Evolutionary conservation across 192 early-diverging fungal genomes (phyloP).

Genomic region (Coemansia sp.): DNA sequence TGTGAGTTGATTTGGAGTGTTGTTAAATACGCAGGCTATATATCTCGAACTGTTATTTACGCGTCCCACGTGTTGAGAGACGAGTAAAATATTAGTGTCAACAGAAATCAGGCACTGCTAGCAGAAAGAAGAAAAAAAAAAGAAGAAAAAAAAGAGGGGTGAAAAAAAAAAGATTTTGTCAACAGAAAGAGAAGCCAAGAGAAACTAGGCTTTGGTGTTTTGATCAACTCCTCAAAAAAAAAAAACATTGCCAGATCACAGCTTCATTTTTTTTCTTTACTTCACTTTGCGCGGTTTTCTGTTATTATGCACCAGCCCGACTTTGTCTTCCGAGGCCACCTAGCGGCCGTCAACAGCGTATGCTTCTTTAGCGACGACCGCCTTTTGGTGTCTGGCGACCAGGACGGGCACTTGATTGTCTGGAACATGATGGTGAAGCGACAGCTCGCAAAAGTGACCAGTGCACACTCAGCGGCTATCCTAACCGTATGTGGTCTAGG

Average conservation of each 20-base stretch:
- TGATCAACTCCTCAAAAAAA: background rate
- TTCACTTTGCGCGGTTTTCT: background rate
- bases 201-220: background rate
- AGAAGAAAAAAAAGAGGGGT: background rate
- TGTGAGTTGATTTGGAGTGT: conserved; percentile 5
- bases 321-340: conserved; percentile 55
- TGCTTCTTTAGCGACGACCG: conserved; percentile 48
- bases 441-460: conserved; percentile 16
- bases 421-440: conserved; percentile 58
- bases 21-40: background rate
- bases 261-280: background rate
- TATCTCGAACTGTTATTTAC: conserved; percentile 8
- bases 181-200: background rate
- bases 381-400: conserved; percentile 48
- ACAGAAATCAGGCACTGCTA: conserved; percentile 11
- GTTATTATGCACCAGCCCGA: conserved; percentile 38
- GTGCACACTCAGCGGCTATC: conserved; percentile 37
- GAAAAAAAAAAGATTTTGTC: background rate
- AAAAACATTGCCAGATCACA: background rate
- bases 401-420: conserved; percentile 44
- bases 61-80: background rate
- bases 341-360: conserved; percentile 52
- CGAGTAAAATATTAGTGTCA: background rate
- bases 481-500: conserved; percentile 28
- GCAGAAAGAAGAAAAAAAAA: conserved; percentile 13